Conservation (phyloP, 352 stramenopile species). For the Pythium sp. region DNA sequence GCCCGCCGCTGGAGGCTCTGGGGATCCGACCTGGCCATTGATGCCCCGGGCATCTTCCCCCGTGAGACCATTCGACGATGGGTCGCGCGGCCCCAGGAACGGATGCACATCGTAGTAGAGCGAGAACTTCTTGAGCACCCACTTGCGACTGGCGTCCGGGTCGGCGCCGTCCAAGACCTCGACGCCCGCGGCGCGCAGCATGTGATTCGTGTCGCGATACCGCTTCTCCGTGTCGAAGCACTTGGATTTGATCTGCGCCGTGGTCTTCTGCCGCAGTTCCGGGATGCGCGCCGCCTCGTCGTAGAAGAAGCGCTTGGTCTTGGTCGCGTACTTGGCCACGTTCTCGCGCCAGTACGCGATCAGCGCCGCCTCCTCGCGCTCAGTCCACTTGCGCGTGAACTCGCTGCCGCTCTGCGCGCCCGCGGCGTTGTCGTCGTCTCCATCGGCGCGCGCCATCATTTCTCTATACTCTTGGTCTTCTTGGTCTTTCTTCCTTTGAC, state of each 20-base stretch:
- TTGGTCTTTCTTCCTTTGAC: not conserved
- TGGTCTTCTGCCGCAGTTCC: constrained; percentile 16
- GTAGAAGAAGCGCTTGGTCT: constrained; percentile 23
- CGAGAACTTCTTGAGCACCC: constrained; percentile 20
- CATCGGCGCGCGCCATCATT: not conserved
- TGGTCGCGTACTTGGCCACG: constrained; percentile 14
- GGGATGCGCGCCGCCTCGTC: constrained; percentile 12
- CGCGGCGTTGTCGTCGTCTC: not conserved
- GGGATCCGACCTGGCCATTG: not conserved
- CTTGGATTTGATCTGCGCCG: constrained; percentile 22
- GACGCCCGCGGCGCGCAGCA: constrained; percentile 9
- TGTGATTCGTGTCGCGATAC: constrained; percentile 14
- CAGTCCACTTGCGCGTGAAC: constrained; percentile 19
- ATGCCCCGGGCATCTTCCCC: not conserved
- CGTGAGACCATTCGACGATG: not conserved
- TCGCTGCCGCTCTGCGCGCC: not conserved
- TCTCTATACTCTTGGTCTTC: not conserved
- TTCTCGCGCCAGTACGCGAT: constrained; percentile 19
- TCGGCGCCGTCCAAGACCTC: not conserved
- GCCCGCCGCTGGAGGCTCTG: constrained; percentile 7
- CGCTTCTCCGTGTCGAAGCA: constrained; percentile 23
- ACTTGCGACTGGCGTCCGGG: constrained; percentile 6
- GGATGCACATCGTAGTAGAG: constrained; percentile 22
- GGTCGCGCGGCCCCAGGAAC: constrained; percentile 11
- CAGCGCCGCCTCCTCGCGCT: constrained; percentile 18